phyloP scores from a whole-genome alignment of 2,329 filamentous ascomycete species.

The Coniella lustricola region DNA sequence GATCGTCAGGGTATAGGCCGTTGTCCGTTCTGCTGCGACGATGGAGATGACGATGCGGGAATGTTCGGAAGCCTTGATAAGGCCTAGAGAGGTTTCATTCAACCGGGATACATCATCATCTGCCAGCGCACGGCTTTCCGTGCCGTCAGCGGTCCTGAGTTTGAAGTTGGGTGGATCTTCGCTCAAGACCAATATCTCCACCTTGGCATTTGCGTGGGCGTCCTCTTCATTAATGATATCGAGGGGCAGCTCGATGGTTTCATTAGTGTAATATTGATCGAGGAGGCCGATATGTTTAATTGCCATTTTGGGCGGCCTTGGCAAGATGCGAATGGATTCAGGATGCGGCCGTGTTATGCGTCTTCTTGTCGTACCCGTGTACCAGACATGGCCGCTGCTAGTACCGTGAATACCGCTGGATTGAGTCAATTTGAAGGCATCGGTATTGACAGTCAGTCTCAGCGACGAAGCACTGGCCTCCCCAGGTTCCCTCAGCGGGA shows the following conservation, averaged over 20 bases:
- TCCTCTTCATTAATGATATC: conserved; percentile 78
- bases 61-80: conserved; percentile 39
- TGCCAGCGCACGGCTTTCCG: conserved; percentile 24
- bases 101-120: conserved; percentile 31
- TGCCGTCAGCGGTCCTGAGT: conserved; percentile 31
- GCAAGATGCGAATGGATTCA: conserved; percentile 63
- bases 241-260: conserved; percentile 61
- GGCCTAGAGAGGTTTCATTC: conserved; percentile 36
- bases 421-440: conserved; percentile 62
- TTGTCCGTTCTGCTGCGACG: conserved; percentile 43
- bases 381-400: conserved; percentile 42
- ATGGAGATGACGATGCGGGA: conserved; percentile 40
- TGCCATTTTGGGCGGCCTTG: conserved; percentile 87
- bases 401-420: conserved; percentile 45
- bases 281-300: conserved; percentile 57
- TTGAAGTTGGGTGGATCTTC: conserved; percentile 41
- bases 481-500: conserved; percentile 76
- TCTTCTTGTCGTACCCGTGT: conserved; percentile 36
- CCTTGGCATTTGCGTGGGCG: conserved; percentile 62
- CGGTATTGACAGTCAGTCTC: conserved; percentile 54
- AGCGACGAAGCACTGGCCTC: conserved; percentile 61
- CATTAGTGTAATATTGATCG: conserved; percentile 79
- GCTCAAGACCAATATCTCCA: conserved; percentile 64
- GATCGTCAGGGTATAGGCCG: conserved; percentile 61
- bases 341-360: conserved; percentile 42